phyloP scores from a whole-genome alignment of 148 eudicot species.

The Chenopodium suecicum region DNA sequence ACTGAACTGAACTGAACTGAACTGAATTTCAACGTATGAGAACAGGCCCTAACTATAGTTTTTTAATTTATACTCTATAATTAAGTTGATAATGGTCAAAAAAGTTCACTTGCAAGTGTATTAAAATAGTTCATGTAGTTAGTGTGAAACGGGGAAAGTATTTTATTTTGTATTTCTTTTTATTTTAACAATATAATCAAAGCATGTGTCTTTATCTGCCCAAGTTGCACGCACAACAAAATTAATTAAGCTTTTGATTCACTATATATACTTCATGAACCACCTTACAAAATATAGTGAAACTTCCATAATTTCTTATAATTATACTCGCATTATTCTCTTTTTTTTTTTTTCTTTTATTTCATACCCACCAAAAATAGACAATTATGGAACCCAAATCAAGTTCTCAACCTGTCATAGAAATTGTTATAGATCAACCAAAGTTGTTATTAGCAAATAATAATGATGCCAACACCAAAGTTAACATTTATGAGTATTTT shows the following conservation, averaged over 20 bases:
- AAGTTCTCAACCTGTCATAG: not conserved
- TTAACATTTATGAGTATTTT: slow-evolving; percentile 8
- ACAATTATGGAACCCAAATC: not conserved
- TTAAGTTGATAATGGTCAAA: too few species aligned
- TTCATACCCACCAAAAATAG: not conserved
- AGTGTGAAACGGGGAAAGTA: too few species aligned
- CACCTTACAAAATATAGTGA: not conserved
- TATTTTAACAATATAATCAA: not conserved
- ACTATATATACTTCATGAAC: not conserved
- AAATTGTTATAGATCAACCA: slow-evolving; percentile 1
- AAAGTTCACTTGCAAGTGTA: too few species aligned
- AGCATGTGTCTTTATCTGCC: not conserved
- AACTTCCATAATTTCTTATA: not conserved
- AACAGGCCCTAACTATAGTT: too few species aligned
- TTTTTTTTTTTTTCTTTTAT: too few species aligned
- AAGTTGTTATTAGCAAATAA: not conserved
- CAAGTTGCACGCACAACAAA: not conserved
- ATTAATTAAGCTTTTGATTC: not conserved
- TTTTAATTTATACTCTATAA: too few species aligned
- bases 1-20: too few species aligned
- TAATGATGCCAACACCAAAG: not conserved
- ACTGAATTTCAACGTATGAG: too few species aligned
- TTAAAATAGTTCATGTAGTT: too few species aligned
- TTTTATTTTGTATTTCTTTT: too few species aligned
- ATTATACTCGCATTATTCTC: too few species aligned